Evolutionary conservation across 352 stramenopile genomes (phyloP), one percentile per base, ranked within the genome.

Genomic region (Phytophthora lateralis): DNA sequence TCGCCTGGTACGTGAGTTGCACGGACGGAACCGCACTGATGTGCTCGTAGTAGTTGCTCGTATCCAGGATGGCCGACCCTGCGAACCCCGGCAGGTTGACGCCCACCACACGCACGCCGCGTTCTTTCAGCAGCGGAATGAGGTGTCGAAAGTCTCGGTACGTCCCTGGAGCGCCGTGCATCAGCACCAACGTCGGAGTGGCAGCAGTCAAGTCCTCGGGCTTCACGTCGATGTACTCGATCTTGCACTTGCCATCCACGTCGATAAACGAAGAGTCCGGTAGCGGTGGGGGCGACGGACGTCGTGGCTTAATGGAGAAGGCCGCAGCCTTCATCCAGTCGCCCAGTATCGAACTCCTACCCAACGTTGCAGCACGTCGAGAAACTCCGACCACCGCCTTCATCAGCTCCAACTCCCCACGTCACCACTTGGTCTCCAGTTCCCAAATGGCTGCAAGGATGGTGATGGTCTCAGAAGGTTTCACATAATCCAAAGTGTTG

Each of bases 121-220:
- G 57, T 21, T 66, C 55, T 46, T 75, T 62, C 15, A 90, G 66
- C 20, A 77, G 53, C 14, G 80, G 80, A 30, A 90, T 78, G 29
- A 92, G 54, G 61, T 90, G 74, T 4, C 78, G 79, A 39, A 87
- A 93, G 60, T 91, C 81, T 8, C 51, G 41, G 63, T 86, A 89
- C 18, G 76, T 88, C 6, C 83, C 83, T 15, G 83, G 80, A 2
- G 76, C 77, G 3, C 83, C 80, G 42, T 92, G 83, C 9, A 90
- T 63, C 27, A 90, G 50, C 17, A 93, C 69, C n/a, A 91, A 38
- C 35, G 80, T 90, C 6, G 60, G 60, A 0, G 56, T 65, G 24
- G 52, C 21, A 34, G 35, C 29, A 5, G n/a, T 62, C 9, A 65
- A 4, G 18, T 43, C 24, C 11, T 54, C 27, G 5, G 48, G 64